Conservation (phyloP, 257 asterid species). For the Rauvolfia tetraphylla region DNA sequence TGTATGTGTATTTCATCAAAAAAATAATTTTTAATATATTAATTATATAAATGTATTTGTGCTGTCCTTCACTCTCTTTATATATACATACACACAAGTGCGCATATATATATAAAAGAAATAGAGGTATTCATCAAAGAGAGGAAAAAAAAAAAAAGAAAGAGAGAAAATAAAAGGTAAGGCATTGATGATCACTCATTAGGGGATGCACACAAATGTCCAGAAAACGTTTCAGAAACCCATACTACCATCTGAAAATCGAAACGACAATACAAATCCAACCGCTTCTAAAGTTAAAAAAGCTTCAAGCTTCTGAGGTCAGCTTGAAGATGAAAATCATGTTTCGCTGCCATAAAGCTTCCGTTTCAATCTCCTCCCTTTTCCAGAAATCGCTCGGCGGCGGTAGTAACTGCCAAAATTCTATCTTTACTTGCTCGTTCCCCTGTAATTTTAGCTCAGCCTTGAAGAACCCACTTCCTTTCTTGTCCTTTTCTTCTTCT, state of each 20-base stretch:
- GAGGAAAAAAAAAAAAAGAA: too few species aligned
- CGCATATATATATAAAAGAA: too few species aligned
- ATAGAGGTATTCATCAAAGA: too few species aligned
- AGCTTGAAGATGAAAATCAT: not conserved
- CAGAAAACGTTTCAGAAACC: not conserved
- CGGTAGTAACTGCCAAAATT: conserved; percentile 3
- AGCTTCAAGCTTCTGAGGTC: not conserved
- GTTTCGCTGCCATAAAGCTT: conserved; percentile 1
- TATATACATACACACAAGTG: too few species aligned
- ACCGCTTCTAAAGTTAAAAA: not conserved
- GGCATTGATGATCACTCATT: too few species aligned
- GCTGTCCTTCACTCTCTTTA: too few species aligned
- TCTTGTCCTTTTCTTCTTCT: conserved; percentile 21
- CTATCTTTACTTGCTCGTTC: conserved; percentile 18
- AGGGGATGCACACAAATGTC: not conserved
- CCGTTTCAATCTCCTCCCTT: conserved; percentile 13
- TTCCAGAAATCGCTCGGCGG: conserved; percentile 9
- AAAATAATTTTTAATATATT: too few species aligned
- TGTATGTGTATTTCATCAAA: too few species aligned
- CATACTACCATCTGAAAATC: not conserved
- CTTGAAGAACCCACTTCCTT: conserved; percentile 8
- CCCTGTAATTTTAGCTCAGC: conserved; percentile 13
- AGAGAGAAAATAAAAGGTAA: too few species aligned
- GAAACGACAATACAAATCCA: not conserved
- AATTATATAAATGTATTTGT: too few species aligned